Evolutionary conservation across 1,284 basidiomycete genomes (phyloP).

Genomic region (Cryptococcus sp.): DNA sequence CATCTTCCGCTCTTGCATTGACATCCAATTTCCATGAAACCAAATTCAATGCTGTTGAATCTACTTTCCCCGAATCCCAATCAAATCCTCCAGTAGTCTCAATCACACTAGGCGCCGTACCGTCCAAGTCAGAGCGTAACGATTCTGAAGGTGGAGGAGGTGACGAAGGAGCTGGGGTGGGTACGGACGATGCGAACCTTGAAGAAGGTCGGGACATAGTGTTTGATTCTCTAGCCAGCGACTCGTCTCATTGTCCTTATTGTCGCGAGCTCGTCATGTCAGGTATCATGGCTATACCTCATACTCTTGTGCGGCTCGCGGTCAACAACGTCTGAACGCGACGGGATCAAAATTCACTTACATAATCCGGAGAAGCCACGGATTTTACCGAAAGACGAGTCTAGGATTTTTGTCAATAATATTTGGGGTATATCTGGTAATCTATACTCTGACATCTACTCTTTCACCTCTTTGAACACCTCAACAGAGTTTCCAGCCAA

Average conservation of each 20-base stretch:
- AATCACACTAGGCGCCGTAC: conserved; percentile 36
- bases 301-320: too few species aligned
- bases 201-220: conserved; percentile 26
- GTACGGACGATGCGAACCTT: conserved; percentile 13
- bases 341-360: too few species aligned
- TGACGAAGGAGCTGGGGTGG: conserved; percentile 34
- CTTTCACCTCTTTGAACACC: background rate
- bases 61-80: conserved; percentile 24
- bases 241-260: too few species aligned
- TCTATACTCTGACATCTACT: background rate
- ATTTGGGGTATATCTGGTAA: too few species aligned
- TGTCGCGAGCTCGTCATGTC: too few species aligned
- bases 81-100: conserved; percentile 28
- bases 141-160: conserved; percentile 41
- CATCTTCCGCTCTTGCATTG: conserved; percentile 30
- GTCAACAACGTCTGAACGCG: too few species aligned
- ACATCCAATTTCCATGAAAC: conserved; percentile 45
- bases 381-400: too few species aligned
- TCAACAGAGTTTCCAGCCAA: background rate
- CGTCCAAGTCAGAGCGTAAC: conserved; percentile 41
- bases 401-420: too few species aligned
- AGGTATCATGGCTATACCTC: too few species aligned
- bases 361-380: too few species aligned
- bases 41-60: conserved; percentile 36
- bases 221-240: background rate